Conservation (phyloP, 2,329 filamentous ascomycete genomes). For the Aphanocladium album region DNA sequence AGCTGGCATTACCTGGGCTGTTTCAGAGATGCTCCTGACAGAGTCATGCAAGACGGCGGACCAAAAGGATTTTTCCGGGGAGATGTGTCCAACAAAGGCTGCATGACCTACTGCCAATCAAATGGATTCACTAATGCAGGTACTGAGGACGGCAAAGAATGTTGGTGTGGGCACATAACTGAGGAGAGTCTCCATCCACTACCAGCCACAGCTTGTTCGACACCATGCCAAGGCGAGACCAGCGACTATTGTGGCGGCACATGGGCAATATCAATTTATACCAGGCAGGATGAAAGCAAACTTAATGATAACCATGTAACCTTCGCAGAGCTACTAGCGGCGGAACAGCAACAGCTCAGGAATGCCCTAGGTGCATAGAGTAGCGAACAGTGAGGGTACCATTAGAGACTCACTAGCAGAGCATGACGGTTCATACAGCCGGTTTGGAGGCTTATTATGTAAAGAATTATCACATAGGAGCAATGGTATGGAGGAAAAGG, state of each 20-base stretch:
- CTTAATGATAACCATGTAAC: neutral
- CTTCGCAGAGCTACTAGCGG: neutral
- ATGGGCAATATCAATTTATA: conserved; percentile 23
- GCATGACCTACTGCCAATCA: conserved; percentile 41
- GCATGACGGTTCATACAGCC: neutral
- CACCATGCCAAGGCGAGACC: conserved; percentile 17
- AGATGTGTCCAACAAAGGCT: conserved; percentile 44
- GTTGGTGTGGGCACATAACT: conserved; percentile 41
- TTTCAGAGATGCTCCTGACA: conserved; percentile 23
- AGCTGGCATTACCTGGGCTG: conserved; percentile 28
- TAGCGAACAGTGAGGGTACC: neutral
- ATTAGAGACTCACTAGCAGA: neutral
- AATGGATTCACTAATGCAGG: conserved; percentile 41
- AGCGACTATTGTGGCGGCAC: conserved; percentile 21
- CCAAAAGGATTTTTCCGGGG: conserved; percentile 23
- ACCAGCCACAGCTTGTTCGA: conserved; percentile 21
- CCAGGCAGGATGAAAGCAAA: no score
- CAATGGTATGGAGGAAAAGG: neutral
- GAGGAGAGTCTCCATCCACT: conserved; percentile 20
- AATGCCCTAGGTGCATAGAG: neutral
- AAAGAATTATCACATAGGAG: neutral
- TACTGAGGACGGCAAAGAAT: conserved; percentile 45
- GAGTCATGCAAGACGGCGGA: conserved; percentile 16
- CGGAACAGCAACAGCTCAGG: neutral
- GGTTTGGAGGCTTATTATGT: neutral